A percentile compares a stretch with the other conserved stretches of the same genome.
phyloP scores from a whole-genome alignment of 2,329 filamentous ascomycete genomes.

The Rutstroemia sp. region DNA sequence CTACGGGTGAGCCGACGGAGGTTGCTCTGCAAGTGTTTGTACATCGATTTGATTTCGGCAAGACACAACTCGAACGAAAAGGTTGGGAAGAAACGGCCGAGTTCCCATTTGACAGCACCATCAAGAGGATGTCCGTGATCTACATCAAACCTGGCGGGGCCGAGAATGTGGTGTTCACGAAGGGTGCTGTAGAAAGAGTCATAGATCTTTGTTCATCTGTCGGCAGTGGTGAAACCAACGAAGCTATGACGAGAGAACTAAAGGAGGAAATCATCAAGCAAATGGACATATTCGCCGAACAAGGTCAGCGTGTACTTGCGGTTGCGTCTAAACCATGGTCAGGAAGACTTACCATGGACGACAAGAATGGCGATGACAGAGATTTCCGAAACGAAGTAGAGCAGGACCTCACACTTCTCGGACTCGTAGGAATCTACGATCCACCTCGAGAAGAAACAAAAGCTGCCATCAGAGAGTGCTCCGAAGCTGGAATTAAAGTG shows the following conservation, averaged over 20 bases:
- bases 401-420: slow-evolving; percentile 51
- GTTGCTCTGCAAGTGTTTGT: slow-evolving; percentile 71
- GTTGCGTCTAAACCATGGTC: slow-evolving; percentile 43
- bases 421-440: slow-evolving; percentile 52
- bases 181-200: slow-evolving; percentile 64
- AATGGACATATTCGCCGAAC: slow-evolving; percentile 59
- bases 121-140: slow-evolving; percentile 72
- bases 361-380: slow-evolving; percentile 16
- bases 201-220: slow-evolving; percentile 53
- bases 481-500: slow-evolving; percentile 64
- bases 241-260: slow-evolving; percentile 44
- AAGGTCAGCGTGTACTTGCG: slow-evolving; percentile 62
- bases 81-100: slow-evolving; percentile 55
- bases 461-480: slow-evolving; percentile 51
- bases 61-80: slow-evolving; percentile 39
- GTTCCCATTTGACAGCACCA: slow-evolving; percentile 66
- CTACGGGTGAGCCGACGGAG: slow-evolving; percentile 61
- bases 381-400: slow-evolving; percentile 37
- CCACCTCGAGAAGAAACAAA: slow-evolving; percentile 54
- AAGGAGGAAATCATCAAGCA: slow-evolving; percentile 53
- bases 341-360: slow-evolving; percentile 16
- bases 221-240: slow-evolving; percentile 34
- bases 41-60: slow-evolving; percentile 54
- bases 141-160: slow-evolving; percentile 40
- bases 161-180: slow-evolving; percentile 46